A percentile compares a stretch with the other conserved stretches of the same genome.
These are phyloP conservation scores for Luzula sylvatica DNA, from an alignment of 176 grass and related monocot genomes.

Conservation along the genomic window DNA sequence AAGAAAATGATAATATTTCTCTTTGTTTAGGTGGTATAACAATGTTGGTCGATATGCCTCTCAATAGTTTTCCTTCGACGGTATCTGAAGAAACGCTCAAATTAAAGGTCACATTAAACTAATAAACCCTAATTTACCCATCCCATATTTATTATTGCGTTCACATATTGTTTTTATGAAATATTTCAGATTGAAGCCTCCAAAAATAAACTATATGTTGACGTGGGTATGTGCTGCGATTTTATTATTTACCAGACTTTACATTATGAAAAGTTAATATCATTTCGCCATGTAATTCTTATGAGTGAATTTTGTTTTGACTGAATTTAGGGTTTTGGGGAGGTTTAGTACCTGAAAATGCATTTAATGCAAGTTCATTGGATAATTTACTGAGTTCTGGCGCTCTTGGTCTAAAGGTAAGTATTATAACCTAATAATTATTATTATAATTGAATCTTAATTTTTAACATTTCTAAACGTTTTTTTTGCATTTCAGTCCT, in stretches of 20 bases:
- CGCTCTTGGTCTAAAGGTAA: constrained; percentile 85
- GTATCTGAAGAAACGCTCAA: constrained; percentile 81
- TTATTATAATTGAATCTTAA: background rate
- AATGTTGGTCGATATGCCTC: constrained; percentile 87
- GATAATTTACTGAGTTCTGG: constrained; percentile 66
- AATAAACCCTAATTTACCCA: constrained; percentile 10
- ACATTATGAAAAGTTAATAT: background rate
- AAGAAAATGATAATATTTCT: background rate
- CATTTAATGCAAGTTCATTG: constrained; percentile 55
- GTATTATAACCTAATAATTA: background rate
- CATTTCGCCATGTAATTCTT: background rate
- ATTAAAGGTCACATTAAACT: constrained; percentile 60
- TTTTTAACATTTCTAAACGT: constrained; percentile 8
- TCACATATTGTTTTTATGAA: constrained; percentile 5
- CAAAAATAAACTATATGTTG: constrained; percentile 61
- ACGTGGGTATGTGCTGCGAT: constrained; percentile 60
- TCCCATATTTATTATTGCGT: background rate
- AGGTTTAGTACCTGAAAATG: constrained; percentile 94
- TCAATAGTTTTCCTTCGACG: constrained; percentile 84
- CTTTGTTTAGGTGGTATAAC: constrained; percentile 81
- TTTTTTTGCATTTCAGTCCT: constrained; percentile 48
- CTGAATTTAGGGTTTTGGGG: constrained; percentile 80
- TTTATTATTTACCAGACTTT: background rate
- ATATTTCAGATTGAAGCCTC: constrained; percentile 56
- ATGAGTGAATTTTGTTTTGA: background rate